Base-by-base conservation (phyloP, 78 protist genomes). In the slime mould (Dictyostelium discoideum) region DNA sequence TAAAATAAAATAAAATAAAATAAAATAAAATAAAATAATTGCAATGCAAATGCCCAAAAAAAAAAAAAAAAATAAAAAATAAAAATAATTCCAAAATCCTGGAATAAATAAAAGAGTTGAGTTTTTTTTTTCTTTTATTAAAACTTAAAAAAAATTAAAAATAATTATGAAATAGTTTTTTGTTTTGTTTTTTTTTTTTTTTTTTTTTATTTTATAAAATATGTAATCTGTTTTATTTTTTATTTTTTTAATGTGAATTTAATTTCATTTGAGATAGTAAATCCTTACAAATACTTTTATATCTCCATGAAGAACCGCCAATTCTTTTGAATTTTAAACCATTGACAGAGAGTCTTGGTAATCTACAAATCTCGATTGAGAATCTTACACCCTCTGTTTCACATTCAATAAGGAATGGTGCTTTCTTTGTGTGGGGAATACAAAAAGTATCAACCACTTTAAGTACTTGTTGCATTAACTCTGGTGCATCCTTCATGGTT, bases 301-400 rank as follows among this genome's bases (percentile, higher is more conserved):
- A 93, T 69, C 90, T 20, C 96, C 96, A 93, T 26, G 96, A 81
- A 9, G 92, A 86, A n/a, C 96, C 96, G 74, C 94, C 92, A 22
- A 86, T 67, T 63, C 96, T 50, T 83, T 93, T 86, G 77, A 93
- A 93, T 48, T 87, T 82, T n/a, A 93, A 54, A 29, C 93, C 96
- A 84, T 84, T 82, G 3, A 93, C 93, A 2, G 96, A 93, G 73
- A 93, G 42, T 76, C 96, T 80, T 24, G 96, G 96, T 73, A 93
- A 57, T 37, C 93, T 9, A 24, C 96, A 93, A 54, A 93, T 74
- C 16, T 93, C 96, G 6, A 93, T 85, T 13, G 92, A 46, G 54
- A 87, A 93, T 76, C 93, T 63, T 20, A 93, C 90, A 54, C 96
- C 96, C 29, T 90, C 94, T 3, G 88, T 90, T 40, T 90, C 94